These are phyloP conservation scores for Wickerhamiella infanticola DNA, from an alignment of 1,139 yeast species.

Conservation along the genomic window DNA sequence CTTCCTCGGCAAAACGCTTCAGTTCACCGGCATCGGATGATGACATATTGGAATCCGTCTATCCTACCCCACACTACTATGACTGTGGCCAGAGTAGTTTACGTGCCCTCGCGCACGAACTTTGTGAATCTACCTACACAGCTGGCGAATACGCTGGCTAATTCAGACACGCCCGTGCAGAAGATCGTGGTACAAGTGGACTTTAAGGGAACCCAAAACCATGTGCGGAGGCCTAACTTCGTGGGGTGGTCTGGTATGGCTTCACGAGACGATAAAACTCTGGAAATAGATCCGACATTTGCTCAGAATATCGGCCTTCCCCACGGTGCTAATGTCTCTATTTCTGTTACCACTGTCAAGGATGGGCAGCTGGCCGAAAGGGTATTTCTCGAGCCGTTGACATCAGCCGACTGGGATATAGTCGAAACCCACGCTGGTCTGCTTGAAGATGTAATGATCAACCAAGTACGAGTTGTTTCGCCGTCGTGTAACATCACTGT, in stretches of 20 bases:
- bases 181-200: slow-evolving; percentile 38
- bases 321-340: slow-evolving; percentile 20
- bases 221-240: slow-evolving; percentile 21
- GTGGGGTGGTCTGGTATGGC: slow-evolving; percentile 81
- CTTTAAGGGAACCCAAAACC: slow-evolving; percentile 24
- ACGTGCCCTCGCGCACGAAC: slow-evolving; percentile 33
- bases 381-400: slow-evolving; percentile 62
- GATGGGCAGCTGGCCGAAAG: slow-evolving; percentile 39
- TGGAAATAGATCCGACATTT: slow-evolving; percentile 45
- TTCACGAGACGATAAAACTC: slow-evolving; percentile 20
- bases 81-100: slow-evolving; percentile 21
- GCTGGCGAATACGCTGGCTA: slow-evolving; percentile 33
- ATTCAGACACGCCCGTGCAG: slow-evolving; percentile 42
- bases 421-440: slow-evolving; percentile 70
- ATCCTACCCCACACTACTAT: neutral
- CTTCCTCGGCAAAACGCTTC: too few relatives aligned
- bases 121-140: slow-evolving; percentile 45
- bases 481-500: slow-evolving; percentile 47
- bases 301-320: slow-evolving; percentile 31
- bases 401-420: slow-evolving; percentile 79
- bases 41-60: too few relatives aligned
- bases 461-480: slow-evolving; percentile 68
- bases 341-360: slow-evolving; percentile 23
- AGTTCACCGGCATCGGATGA: too few relatives aligned
- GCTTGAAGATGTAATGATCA: slow-evolving; percentile 58